Conservation (phyloP, 306 rosid species). For the Casuarina cunninghamiana region DNA sequence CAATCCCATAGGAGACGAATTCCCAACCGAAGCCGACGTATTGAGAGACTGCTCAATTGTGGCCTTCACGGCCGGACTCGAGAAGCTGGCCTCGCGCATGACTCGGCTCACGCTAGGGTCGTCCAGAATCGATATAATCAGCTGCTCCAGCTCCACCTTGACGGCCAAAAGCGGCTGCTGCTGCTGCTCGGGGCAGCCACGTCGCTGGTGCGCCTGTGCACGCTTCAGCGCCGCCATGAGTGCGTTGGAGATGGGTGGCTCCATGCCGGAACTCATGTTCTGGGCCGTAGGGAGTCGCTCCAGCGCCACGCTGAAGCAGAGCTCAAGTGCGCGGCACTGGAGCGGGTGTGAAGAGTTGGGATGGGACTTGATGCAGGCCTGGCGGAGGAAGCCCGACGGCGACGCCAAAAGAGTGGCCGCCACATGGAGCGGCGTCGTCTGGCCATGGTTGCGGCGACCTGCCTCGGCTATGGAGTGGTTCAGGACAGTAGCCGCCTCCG, state of each 20-base stretch:
- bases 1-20: constrained; percentile 58
- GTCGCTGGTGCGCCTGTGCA: constrained; percentile 96
- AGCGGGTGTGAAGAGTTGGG: constrained; percentile 96
- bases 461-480: constrained; percentile 94
- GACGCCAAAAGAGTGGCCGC: constrained; percentile 83
- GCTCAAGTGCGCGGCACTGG: constrained; percentile 94
- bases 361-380: constrained; percentile 94
- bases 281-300: constrained; percentile 91
- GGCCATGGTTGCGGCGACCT: constrained; percentile 88
- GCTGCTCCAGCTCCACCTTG: constrained; percentile 89
- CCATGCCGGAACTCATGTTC: constrained; percentile 56
- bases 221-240: constrained; percentile 93
- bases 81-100: constrained; percentile 94
- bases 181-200: constrained; percentile 96
- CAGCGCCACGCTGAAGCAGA: constrained; percentile 90
- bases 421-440: constrained; percentile 94
- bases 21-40: constrained; percentile 40
- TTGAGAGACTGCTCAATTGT: constrained; percentile 81
- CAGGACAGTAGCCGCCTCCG: constrained; percentile 92
- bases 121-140: constrained; percentile 88
- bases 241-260: constrained; percentile 93
- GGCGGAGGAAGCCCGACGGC: constrained; percentile 77
- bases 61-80: constrained; percentile 87
- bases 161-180: constrained; percentile 95
- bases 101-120: constrained; percentile 97